phyloP scores from a whole-genome alignment of 129 eudicot species.

The Lonicera japonica region DNA sequence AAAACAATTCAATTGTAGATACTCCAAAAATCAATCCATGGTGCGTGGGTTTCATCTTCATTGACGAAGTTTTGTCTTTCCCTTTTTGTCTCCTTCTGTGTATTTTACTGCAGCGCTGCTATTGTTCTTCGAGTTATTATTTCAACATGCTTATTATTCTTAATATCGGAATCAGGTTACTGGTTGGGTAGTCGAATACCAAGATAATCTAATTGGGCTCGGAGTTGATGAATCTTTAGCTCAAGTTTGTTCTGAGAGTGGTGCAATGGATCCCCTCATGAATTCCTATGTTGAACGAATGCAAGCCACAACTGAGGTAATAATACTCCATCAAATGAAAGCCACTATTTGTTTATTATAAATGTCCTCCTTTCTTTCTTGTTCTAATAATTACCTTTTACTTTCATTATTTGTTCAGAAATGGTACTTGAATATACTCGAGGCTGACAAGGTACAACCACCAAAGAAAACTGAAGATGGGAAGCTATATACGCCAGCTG shows the following conservation, averaged over 20 bases:
- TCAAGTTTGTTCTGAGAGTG: conserved; percentile 99
- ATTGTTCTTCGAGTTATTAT: not conserved
- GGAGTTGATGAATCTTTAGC: conserved; percentile 98
- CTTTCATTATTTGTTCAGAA: conserved; percentile 37
- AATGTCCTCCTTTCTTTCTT: not conserved
- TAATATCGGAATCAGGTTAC: conserved; percentile 54
- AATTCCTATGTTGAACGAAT: conserved; percentile 97
- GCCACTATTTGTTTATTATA: not conserved
- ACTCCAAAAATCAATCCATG: too few relatives aligned
- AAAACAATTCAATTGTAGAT: too few relatives aligned
- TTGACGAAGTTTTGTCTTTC: not conserved
- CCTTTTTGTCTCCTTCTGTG: not conserved
- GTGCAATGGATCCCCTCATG: conserved; percentile 99
- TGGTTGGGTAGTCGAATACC: conserved; percentile 97
- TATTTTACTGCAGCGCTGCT: not conserved
- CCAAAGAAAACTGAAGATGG: conserved; percentile 95
- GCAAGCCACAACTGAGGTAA: conserved; percentile 96
- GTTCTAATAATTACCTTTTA: conserved; percentile 4
- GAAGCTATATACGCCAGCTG: conserved; percentile 94
- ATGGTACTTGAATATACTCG: conserved; percentile 96
- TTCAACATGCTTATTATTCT: not conserved
- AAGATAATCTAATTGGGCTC: conserved; percentile 82
- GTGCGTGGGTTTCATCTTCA: not conserved
- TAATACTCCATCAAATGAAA: not conserved
- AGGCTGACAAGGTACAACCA: conserved; percentile 90